Evolutionary conservation across 208 protist genomes (phyloP), one percentile per base, ranked within the genome.

Genomic region (Spongospora subterranea): DNA sequence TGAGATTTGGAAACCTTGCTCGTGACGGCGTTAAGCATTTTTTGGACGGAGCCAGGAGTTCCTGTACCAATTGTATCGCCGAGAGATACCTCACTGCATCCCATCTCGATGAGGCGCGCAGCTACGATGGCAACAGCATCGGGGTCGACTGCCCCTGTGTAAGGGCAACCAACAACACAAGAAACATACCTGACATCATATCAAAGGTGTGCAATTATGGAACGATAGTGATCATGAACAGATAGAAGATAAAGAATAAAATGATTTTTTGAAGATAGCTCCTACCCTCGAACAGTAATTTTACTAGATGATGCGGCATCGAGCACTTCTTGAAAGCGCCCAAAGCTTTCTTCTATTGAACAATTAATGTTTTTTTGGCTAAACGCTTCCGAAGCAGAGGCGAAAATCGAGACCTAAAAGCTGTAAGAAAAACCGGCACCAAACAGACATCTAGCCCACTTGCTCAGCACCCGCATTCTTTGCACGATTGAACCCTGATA

Each of bases 51-150:
- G 45, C 93, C 91, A 43, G 95, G 92, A 0, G 94, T 96, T 41
- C 94, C 94, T 6, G 91, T 90, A 35, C 95, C 96, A 77, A 97
- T 97, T 0, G 96, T 97, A 76, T 97, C 96, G 35, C 96, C 96
- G 0, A 97, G 92, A 20, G 93, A 95, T 20, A 97, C 93, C 88
- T 97, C 96, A 92, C 97, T 96, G 92, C 96, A 97, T 45, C 96
- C 96, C 91, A 95, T 95, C 0, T 96, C 93, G n/a, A 91, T 71
- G 0, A 97, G 92, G n/a, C 0, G 50, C 17, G 32, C 6, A 20
- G 50, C 20, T 43, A 97, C 92, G 0, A 90, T 38, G 0, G 89
- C 93, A 0, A 96, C 96, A 38, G 65, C 66, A 0, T 0, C 35
- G 0, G 94, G 88, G 32, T 92, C 82, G 0, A 96, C 92, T 0